phyloP scores from a whole-genome alignment of 2,329 filamentous ascomycete species.

The Trichoderma sp. region DNA sequence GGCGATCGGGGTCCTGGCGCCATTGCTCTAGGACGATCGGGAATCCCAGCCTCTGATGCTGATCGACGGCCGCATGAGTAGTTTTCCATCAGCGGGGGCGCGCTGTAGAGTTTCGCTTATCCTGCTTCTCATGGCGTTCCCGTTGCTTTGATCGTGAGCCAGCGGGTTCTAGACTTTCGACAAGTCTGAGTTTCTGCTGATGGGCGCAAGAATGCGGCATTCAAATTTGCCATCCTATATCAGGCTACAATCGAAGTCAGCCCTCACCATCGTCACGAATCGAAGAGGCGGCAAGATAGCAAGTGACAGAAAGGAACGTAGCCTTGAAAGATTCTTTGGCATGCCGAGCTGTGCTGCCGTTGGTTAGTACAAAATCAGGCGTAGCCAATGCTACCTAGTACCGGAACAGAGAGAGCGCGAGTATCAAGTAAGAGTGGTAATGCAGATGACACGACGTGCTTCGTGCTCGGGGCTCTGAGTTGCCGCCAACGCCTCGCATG shows the following conservation, averaged over 20 bases:
- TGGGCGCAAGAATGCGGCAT: constrained; percentile 10
- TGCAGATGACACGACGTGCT: not conserved
- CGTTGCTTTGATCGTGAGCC: not conserved
- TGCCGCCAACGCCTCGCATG: not conserved
- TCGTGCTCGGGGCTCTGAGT: not conserved
- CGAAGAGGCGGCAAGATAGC: not conserved
- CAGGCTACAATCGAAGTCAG: not conserved
- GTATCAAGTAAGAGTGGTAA: not conserved
- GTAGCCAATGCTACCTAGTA: not conserved
- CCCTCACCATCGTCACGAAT: not conserved
- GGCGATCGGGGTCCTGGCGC: constrained; percentile 19
- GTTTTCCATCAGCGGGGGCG: not conserved
- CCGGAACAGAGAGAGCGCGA: not conserved
- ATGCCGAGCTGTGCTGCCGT: not conserved
- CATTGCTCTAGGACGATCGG: constrained; percentile 13
- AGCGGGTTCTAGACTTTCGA: not conserved
- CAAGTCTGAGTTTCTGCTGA: not conserved
- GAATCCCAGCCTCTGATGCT: constrained; percentile 6
- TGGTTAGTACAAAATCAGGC: not conserved
- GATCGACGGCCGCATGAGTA: constrained; percentile 1
- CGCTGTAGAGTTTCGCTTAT: not conserved
- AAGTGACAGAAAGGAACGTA: not conserved
- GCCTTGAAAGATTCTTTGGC: not conserved
- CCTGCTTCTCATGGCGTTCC: not conserved
- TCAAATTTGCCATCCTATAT: not conserved